These are phyloP conservation scores for Candida saitoana DNA, from an alignment of 805 yeast species.

Conservation along the genomic window DNA sequence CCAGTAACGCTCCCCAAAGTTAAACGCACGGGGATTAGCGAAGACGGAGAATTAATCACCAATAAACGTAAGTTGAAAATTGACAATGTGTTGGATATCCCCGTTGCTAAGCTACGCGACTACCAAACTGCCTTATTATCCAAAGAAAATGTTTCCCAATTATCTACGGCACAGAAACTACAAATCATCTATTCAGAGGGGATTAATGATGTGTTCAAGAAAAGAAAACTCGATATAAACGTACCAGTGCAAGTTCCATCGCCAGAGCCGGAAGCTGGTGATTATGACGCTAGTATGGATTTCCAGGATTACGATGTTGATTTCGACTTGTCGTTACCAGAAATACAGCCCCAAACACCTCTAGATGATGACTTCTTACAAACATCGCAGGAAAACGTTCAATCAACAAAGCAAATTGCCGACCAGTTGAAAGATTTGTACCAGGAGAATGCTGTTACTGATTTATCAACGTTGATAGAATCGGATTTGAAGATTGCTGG, in stretches of 20 bases:
- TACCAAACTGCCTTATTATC: conserved; percentile 25
- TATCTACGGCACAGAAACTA: conserved; percentile 30
- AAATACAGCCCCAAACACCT: conserved; percentile 6
- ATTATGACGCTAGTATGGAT: conserved; percentile 15
- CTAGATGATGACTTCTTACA: conserved; percentile 10
- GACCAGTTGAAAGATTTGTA: conserved; percentile 33
- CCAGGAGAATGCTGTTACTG: conserved; percentile 17
- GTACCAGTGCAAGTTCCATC: conserved; percentile 4
- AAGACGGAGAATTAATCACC: conserved; percentile 45
- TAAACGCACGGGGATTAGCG: conserved; percentile 30
- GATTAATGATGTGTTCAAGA: conserved; percentile 23
- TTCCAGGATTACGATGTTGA: conserved; percentile 12
- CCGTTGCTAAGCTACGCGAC: conserved; percentile 28
- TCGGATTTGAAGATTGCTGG: conserved; percentile 23
- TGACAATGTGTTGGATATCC: conserved; percentile 51
- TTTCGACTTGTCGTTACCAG: conserved; percentile 22
- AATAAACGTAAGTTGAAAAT: conserved; percentile 41
- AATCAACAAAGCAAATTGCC: conserved; percentile 54
- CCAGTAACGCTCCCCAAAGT: conserved; percentile 17
- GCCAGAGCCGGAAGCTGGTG: conserved; percentile 4
- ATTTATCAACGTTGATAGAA: conserved; percentile 38
- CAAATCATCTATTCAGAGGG: conserved; percentile 22
- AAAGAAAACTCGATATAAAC: conserved; percentile 16
- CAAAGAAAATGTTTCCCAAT: background rate
- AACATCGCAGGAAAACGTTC: conserved; percentile 28